phyloP scores from a whole-genome alignment of 2,329 filamentous ascomycete species.

The Botrytis byssoidea region DNA sequence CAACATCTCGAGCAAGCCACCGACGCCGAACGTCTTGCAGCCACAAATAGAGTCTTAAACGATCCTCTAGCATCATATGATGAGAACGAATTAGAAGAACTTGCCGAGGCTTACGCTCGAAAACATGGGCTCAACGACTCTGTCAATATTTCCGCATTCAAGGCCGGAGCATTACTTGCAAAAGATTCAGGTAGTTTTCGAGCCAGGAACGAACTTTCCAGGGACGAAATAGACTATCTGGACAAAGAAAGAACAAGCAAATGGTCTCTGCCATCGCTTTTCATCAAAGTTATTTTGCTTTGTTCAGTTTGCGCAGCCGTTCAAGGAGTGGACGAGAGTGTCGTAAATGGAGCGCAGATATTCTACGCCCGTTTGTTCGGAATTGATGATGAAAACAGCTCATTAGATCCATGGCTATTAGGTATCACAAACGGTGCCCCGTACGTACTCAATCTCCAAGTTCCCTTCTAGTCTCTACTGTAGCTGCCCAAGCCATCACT shows the following conservation, averaged over 20 bases:
- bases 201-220: conserved; percentile 48
- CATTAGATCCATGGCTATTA: conserved; percentile 53
- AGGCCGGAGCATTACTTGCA: conserved; percentile 58
- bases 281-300: conserved; percentile 53
- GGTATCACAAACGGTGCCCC: conserved; percentile 62
- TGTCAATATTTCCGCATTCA: conserved; percentile 58
- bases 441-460: not conserved
- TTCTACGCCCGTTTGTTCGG: conserved; percentile 63
- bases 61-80: not conserved
- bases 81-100: not conserved
- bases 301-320: conserved; percentile 69
- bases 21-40: not conserved
- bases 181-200: conserved; percentile 44
- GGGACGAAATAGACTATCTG: conserved; percentile 57
- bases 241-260: conserved; percentile 61
- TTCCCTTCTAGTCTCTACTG: not conserved
- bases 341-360: conserved; percentile 66
- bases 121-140: conserved; percentile 54
- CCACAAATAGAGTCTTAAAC: not conserved
- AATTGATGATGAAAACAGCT: conserved; percentile 51
- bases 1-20: not conserved
- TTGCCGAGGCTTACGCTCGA: conserved; percentile 52
- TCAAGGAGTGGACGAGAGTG: conserved; percentile 69
- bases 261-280: conserved; percentile 64
- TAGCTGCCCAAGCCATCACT: not conserved